A percentile compares a stretch with the other conserved stretches of the same genome.
These are phyloP conservation scores for Pseudogymnoascus verrucosus DNA, from an alignment of 2,329 filamentous ascomycete genomes.

Conservation along the genomic window DNA sequence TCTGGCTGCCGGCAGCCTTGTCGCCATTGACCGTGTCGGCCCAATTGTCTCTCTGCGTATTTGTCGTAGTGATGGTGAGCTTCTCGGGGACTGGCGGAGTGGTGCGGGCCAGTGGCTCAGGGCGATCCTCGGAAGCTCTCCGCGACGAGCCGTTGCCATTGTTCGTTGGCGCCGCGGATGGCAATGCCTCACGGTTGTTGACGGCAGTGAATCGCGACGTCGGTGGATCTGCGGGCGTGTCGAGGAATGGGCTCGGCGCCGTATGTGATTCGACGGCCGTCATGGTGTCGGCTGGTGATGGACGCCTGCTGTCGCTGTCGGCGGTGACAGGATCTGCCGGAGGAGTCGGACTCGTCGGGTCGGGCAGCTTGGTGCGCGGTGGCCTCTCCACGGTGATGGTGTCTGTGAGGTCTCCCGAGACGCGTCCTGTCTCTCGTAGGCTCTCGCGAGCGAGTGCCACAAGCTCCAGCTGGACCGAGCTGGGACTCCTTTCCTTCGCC, in stretches of 20 bases:
- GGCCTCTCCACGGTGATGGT: background rate
- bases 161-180: conserved; percentile 2
- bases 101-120: conserved; percentile 13
- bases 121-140: conserved; percentile 24
- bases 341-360: conserved; percentile 1
- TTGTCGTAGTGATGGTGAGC: conserved; percentile 25
- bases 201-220: conserved; percentile 30
- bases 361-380: conserved; percentile 15
- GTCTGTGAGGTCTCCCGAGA: background rate
- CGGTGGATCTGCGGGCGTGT: conserved; percentile 20
- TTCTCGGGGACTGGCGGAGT: conserved; percentile 27
- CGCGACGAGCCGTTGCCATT: conserved; percentile 17
- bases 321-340: background rate
- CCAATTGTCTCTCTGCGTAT: conserved; percentile 26
- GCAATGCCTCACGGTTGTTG: conserved; percentile 24
- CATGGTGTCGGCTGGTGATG: conserved; percentile 5
- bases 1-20: conserved; percentile 9
- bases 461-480: conserved; percentile 1
- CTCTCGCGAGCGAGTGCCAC: conserved; percentile 10
- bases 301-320: conserved; percentile 15
- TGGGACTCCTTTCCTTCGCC: conserved; percentile 9
- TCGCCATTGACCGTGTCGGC: conserved; percentile 18
- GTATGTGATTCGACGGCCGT: conserved; percentile 10
- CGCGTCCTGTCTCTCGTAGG: background rate
- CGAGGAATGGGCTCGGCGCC: conserved; percentile 2